Evolutionary conservation across 202 grass and related monocot genomes (phyloP).

Genomic region (Sporobolus alterniflorus): DNA sequence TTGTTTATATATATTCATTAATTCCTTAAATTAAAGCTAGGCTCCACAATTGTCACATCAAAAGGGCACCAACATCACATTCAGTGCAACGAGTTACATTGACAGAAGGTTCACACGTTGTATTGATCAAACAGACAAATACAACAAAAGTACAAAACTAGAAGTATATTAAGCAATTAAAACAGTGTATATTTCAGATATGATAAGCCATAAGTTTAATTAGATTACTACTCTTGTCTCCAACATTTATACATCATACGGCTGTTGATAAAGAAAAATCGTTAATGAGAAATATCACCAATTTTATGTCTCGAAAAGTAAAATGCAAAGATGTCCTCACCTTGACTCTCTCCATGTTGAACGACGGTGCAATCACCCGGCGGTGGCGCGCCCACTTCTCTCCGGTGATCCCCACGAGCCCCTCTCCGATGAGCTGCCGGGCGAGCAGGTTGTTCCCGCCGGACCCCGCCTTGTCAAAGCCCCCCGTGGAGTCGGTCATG

Average conservation of each 20-base stretch:
- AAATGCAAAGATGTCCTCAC: constrained; percentile 40
- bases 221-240: not conserved
- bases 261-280: not conserved
- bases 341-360: constrained; percentile 88
- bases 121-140: not conserved
- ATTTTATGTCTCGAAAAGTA: not conserved
- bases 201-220: not conserved
- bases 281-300: not conserved
- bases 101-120: not conserved
- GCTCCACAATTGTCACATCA: not conserved
- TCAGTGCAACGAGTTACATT: not conserved
- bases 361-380: constrained; percentile 66
- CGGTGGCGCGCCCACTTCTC: constrained; percentile 71
- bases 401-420: constrained; percentile 60
- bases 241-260: not conserved
- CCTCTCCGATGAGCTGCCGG: constrained; percentile 69
- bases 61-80: not conserved
- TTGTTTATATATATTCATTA: too few relatives aligned
- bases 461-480: constrained; percentile 34
- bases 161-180: not conserved
- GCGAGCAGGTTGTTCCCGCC: constrained; percentile 49
- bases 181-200: not conserved
- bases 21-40: not conserved
- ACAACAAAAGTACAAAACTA: too few relatives aligned
- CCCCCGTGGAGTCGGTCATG: constrained; percentile 57